Conservation (phyloP, 2,329 filamentous ascomycete genomes). For the Ceratocystis huliohia region DNA sequence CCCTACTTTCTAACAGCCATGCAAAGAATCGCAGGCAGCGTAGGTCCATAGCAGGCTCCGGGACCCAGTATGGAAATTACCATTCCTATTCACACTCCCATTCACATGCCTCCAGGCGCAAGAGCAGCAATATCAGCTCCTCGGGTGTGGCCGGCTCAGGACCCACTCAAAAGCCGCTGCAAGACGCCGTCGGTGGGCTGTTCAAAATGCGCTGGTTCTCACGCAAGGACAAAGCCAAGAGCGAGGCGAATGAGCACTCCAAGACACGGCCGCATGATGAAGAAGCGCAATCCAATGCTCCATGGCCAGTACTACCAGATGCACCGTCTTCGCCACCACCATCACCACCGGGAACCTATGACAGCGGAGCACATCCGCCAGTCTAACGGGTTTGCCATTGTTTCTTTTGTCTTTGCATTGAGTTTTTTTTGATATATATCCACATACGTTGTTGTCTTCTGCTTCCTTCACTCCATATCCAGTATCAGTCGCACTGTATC, state of each 20-base stretch:
- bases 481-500: not conserved
- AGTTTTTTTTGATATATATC: conserved; percentile 4
- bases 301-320: not conserved
- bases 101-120: not conserved
- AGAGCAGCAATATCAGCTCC: not conserved
- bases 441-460: not conserved
- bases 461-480: not conserved
- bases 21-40: conserved; percentile 33
- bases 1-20: not conserved
- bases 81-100: not conserved
- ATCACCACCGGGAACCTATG: not conserved
- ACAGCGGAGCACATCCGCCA: not conserved
- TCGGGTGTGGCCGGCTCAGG: not conserved
- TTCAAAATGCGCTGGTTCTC: conserved; percentile 46
- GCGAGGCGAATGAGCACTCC: not conserved
- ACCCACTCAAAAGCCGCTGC: conserved; percentile 26
- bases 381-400: not conserved
- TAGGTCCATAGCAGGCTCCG: conserved; percentile 33
- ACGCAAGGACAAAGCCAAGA: conserved; percentile 15
- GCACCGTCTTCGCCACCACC: not conserved
- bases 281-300: not conserved
- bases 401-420: conserved; percentile 6
- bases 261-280: not conserved
- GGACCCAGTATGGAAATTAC: conserved; percentile 25
- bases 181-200: conserved; percentile 40